phyloP scores from a whole-genome alignment of 1,284 basidiomycete genomes.

The Volvariella volvacea region DNA sequence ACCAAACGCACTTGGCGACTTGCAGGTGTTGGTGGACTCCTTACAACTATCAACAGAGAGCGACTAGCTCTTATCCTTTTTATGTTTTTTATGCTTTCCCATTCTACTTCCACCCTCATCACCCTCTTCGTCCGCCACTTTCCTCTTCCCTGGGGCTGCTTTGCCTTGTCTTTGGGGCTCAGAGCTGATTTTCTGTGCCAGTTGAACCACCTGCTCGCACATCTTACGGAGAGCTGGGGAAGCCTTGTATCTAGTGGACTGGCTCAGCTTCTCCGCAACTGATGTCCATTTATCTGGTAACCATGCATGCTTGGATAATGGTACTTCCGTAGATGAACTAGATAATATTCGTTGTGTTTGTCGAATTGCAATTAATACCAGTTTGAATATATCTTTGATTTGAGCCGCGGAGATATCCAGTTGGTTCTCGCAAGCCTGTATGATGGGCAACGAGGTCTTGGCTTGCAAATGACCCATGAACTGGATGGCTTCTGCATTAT shows the following conservation, averaged over 20 bases:
- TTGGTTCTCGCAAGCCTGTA: constrained; percentile 43
- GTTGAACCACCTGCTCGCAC: constrained; percentile 32
- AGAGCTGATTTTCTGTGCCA: constrained; percentile 13
- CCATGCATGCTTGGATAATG: constrained; percentile 23
- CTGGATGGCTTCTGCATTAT: constrained; percentile 30
- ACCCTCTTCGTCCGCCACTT: constrained; percentile 28
- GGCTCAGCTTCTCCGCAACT: constrained; percentile 23
- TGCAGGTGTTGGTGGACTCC: constrained; percentile 13
- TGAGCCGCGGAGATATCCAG: constrained; percentile 55
- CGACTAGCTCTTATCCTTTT: constrained; percentile 25
- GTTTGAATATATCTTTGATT: constrained; percentile 77
- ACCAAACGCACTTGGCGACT: constrained; percentile 14
- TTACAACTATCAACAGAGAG: constrained; percentile 7
- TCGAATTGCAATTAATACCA: constrained; percentile 60
- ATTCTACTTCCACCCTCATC: constrained; percentile 26
- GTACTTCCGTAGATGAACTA: constrained; percentile 12
- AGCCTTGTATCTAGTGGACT: constrained; percentile 31
- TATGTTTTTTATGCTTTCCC: constrained; percentile 49
- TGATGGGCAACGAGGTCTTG: constrained; percentile 45
- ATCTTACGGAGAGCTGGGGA: constrained; percentile 33
- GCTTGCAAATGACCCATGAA: constrained; percentile 23
- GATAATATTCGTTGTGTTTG: constrained; percentile 45
- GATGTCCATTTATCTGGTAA: constrained; percentile 28
- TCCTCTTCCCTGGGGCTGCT: constrained; percentile 33
- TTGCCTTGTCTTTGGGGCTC: constrained; percentile 9